A percentile compares a stretch with the other conserved stretches of the same genome.
Conservation (phyloP, 2,329 filamentous ascomycete species). For the Colletotrichum acutatum region DNA sequence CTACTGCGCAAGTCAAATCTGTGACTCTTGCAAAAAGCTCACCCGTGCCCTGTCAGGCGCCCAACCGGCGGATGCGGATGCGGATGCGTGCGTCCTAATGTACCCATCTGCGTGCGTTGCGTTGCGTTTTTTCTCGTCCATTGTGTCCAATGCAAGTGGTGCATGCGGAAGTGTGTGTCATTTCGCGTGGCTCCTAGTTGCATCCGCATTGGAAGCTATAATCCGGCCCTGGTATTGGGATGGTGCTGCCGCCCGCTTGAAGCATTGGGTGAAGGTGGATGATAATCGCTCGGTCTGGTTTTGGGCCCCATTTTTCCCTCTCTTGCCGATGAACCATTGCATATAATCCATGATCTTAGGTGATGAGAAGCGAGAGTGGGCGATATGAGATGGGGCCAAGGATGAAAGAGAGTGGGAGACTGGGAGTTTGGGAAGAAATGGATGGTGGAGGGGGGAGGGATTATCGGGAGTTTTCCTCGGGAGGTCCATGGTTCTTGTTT, state of each 20-base stretch:
- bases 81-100: conserved; percentile 23
- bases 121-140: background rate
- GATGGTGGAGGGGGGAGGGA: background rate
- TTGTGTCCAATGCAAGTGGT: conserved; percentile 21
- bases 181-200: conserved; percentile 32
- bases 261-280: conserved; percentile 4
- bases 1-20: conserved; percentile 11
- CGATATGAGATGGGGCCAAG: background rate
- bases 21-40: background rate
- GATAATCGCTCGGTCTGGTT: background rate
- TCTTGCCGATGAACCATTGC: conserved; percentile 21
- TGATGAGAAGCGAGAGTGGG: conserved; percentile 18
- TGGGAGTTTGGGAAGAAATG: background rate
- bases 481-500: background rate
- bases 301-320: too few species aligned
- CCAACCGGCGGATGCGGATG: conserved; percentile 22
- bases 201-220: conserved; percentile 34
- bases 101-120: conserved; percentile 14
- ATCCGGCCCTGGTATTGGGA: conserved; percentile 23
- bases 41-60: conserved; percentile 15
- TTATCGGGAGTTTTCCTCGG: conserved; percentile 2
- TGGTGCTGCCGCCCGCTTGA: background rate
- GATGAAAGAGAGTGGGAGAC: background rate
- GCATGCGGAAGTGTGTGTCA: conserved; percentile 27
- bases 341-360: conserved; percentile 23